Evolutionary conservation across 2,329 filamentous ascomycete species (phyloP).

Genomic region (Emmonsiellopsis sp.): DNA sequence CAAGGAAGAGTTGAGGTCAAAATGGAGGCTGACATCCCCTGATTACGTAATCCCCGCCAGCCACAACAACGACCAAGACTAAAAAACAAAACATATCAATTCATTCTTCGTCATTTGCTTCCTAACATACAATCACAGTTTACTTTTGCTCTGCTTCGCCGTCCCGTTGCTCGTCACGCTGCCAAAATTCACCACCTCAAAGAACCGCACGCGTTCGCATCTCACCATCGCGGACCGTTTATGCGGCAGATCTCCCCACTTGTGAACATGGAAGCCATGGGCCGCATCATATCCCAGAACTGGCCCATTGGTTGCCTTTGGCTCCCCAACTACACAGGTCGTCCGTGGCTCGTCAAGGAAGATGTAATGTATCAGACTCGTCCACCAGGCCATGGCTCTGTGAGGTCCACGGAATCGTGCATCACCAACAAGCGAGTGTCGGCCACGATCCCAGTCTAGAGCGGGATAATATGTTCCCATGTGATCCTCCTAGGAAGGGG

Average conservation of each 20-base stretch:
- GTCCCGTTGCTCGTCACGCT: constrained; percentile 16
- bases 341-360: constrained; percentile 52
- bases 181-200: constrained; percentile 48
- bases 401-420: constrained; percentile 45
- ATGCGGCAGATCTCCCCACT: constrained; percentile 63
- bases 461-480: constrained; percentile 51
- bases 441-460: constrained; percentile 49
- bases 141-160: constrained; percentile 15
- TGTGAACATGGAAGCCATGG: constrained; percentile 63
- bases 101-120: not conserved
- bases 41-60: not conserved
- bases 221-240: constrained; percentile 61
- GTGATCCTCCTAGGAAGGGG: constrained; percentile 43
- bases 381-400: constrained; percentile 51
- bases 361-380: constrained; percentile 49
- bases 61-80: not conserved
- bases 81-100: not conserved
- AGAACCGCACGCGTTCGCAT: constrained; percentile 59
- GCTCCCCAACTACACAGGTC: constrained; percentile 51
- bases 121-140: constrained; percentile 10
- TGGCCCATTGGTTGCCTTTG: constrained; percentile 59
- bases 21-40: too few relatives aligned
- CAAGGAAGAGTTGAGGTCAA: too few relatives aligned
- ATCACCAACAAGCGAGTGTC: constrained; percentile 53
- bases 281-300: constrained; percentile 67